These are phyloP conservation scores for Macadamia tetraphylla DNA, from an alignment of 164 flowering plant genomes.

Conservation along the genomic window DNA sequence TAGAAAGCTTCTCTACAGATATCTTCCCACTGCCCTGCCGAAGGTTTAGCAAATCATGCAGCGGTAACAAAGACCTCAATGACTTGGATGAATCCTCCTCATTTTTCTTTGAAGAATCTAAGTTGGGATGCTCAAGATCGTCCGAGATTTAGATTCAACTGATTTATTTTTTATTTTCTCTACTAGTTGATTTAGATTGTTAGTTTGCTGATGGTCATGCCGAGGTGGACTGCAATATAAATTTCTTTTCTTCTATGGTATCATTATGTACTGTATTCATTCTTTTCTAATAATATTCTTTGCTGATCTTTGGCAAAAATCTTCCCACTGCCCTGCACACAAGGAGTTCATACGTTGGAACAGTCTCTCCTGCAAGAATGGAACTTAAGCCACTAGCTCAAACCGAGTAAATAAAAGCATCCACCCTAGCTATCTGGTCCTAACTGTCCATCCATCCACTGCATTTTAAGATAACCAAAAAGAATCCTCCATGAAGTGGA, in stretches of 20 bases:
- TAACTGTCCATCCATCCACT: slow-evolving; percentile 42
- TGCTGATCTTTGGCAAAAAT: slow-evolving; percentile 7
- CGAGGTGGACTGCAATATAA: no score
- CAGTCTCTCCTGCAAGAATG: neutral
- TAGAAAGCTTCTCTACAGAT: slow-evolving; percentile 31
- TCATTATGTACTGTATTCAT: no score
- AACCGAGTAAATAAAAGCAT: neutral
- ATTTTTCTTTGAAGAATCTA: no score
- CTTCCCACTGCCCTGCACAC: slow-evolving; percentile 36
- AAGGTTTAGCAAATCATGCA: no score
- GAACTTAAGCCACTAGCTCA: neutral
- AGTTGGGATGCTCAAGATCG: no score
- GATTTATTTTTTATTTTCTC: no score
- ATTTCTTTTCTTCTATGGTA: no score
- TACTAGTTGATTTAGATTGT: no score
- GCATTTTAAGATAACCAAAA: slow-evolving; percentile 18
- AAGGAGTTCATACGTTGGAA: neutral
- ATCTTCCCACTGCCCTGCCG: neutral
- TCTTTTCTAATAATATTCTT: neutral
- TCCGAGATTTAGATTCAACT: no score
- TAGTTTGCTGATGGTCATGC: no score
- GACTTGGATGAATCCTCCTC: no score
- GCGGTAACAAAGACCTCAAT: no score
- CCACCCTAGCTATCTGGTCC: slow-evolving; percentile 44
- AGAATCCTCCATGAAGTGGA: slow-evolving; percentile 9